Evolutionary conservation across 108 stramenopile genomes (phyloP).

Genomic region (Cyclotella baltica): DNA sequence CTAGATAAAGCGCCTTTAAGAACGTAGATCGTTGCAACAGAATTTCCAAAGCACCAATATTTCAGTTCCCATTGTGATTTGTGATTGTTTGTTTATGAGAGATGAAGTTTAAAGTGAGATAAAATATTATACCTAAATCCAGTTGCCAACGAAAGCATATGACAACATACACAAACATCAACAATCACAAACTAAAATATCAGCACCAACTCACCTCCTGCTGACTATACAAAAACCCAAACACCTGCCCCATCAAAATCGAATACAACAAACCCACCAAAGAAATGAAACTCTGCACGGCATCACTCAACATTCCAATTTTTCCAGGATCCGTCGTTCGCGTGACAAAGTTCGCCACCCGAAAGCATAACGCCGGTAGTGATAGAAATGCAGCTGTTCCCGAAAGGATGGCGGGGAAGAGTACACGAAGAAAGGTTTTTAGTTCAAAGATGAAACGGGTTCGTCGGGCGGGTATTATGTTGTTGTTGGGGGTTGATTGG

Average conservation of each 20-base stretch:
- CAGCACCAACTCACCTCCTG: conserved; percentile 52
- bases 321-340: conserved; percentile 18
- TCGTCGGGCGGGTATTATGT: conserved; percentile 9
- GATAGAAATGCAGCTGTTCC: conserved; percentile 25
- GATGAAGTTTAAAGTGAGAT: neutral
- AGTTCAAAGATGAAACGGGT: conserved; percentile 32
- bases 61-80: too few relatives aligned
- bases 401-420: conserved; percentile 40
- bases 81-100: too few relatives aligned
- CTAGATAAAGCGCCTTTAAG: conserved; percentile 63
- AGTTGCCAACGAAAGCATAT: neutral
- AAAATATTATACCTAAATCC: neutral
- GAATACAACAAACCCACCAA: conserved; percentile 69
- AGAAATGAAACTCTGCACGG: conserved; percentile 37
- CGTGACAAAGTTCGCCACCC: conserved; percentile 38
- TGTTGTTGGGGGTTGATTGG: neutral
- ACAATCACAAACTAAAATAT: neutral
- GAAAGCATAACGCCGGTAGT: conserved; percentile 34
- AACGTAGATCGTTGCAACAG: neutral
- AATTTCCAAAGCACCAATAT: too few relatives aligned
- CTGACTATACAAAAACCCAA: conserved; percentile 58
- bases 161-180: neutral
- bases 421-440: conserved; percentile 46
- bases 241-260: conserved; percentile 79
- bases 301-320: conserved; percentile 38